A percentile compares a stretch with the other conserved stretches of the same genome.
Evolutionary conservation across 2,329 filamentous ascomycete species (phyloP).

Genomic region (Pseudogymnoascus sp.): DNA sequence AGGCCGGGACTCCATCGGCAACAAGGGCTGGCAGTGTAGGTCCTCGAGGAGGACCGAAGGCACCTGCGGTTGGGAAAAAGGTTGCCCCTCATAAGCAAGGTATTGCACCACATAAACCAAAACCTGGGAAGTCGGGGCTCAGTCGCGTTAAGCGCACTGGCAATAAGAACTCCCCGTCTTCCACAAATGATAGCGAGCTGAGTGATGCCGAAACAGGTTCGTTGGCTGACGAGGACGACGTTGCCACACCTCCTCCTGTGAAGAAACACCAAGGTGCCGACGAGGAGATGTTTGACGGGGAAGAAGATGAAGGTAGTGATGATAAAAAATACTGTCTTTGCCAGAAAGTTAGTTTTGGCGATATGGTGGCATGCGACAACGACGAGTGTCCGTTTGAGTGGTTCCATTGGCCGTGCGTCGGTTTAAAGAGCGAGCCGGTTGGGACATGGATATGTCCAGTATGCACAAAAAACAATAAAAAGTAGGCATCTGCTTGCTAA

Average conservation of each 20-base stretch:
- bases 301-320: constrained; percentile 66
- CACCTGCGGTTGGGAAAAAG: constrained; percentile 29
- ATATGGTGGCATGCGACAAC: constrained; percentile 87
- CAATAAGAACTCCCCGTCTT: constrained; percentile 51
- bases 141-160: constrained; percentile 49
- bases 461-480: constrained; percentile 39
- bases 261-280: constrained; percentile 46
- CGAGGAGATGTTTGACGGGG: constrained; percentile 43
- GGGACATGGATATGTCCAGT: constrained; percentile 61
- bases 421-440: constrained; percentile 58
- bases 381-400: constrained; percentile 73
- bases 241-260: constrained; percentile 27
- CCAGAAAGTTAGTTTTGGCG: constrained; percentile 74
- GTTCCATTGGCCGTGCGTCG: constrained; percentile 77
- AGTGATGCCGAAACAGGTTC: constrained; percentile 53
- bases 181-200: constrained; percentile 55
- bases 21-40: constrained; percentile 50
- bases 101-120: constrained; percentile 22
- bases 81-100: constrained; percentile 26
- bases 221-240: constrained; percentile 41
- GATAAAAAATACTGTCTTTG: constrained; percentile 74
- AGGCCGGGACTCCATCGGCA: constrained; percentile 31
- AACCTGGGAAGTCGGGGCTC: constrained; percentile 46
- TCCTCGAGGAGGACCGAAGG: constrained; percentile 37
- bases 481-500: background rate